Evolutionary conservation across 176 grass and related monocot species (phyloP).

Genomic region (Carex kokanica): DNA sequence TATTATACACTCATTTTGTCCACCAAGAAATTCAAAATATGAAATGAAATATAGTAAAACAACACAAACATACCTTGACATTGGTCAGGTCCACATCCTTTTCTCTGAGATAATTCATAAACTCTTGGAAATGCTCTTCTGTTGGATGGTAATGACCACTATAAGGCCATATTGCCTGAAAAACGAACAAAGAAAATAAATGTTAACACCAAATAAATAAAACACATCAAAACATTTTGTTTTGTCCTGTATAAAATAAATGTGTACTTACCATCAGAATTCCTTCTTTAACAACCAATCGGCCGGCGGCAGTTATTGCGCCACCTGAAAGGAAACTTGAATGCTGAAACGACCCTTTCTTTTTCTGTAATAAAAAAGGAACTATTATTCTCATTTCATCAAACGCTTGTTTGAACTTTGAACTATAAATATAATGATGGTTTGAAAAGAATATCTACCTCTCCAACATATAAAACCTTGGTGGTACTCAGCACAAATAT

Average conservation of each 20-base stretch:
- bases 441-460: constrained; percentile 48
- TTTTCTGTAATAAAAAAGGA: constrained; percentile 51
- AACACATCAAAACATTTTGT: neutral
- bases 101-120: constrained; percentile 56
- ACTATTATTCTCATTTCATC: neutral
- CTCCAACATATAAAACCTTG: constrained; percentile 66
- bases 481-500: constrained; percentile 83
- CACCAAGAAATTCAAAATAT: neutral
- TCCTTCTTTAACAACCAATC: constrained; percentile 83
- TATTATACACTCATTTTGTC: neutral
- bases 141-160: constrained; percentile 90
- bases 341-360: constrained; percentile 93
- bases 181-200: constrained; percentile 12
- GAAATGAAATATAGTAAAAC: neutral
- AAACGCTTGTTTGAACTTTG: neutral
- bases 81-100: constrained; percentile 44
- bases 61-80: constrained; percentile 51
- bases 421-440: neutral
- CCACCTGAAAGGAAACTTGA: constrained; percentile 82
- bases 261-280: constrained; percentile 45
- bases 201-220: constrained; percentile 7
- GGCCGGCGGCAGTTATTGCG: constrained; percentile 75
- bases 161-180: constrained; percentile 88
- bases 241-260: neutral
- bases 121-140: constrained; percentile 79